Evolutionary conservation across 2,329 filamentous ascomycete genomes (phyloP), one percentile per base, ranked within the genome.

Genomic region (Tolypocladium paradoxum): DNA sequence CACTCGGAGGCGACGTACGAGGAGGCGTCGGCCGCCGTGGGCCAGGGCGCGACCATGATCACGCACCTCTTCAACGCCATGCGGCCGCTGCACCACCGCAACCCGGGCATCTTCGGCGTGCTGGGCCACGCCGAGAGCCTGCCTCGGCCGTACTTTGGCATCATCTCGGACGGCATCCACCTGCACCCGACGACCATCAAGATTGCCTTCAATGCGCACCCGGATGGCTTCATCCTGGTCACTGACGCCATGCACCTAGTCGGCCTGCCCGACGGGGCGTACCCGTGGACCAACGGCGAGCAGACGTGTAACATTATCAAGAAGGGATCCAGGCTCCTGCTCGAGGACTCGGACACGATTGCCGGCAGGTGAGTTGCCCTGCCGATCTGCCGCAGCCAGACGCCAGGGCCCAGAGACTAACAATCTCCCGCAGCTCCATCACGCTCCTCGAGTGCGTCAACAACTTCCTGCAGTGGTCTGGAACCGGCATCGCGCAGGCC

Each of bases 1-100:
- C 90, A 96, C 70, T 90, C 89, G 0, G 88, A 95, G 67, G 87
- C 90, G 16, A 89, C 87, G 0, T 95, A 92, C 65, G 88, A 95
- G 68, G 78, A 92, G 65, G 89, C 88, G 1, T 82, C 85, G 4
- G 71, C 74, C 5, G 87, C 88, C 22, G 79, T 93, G 4, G 75
- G 73, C n/a, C 77, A 83, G 7, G 90, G 90, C 50, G 88, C 88
- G 2, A 87, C 81, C 49, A 95, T 95, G 88, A 87, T 96, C 59
- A 96, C 90, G 0, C 90, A 96, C 64, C 77, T 96, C 1, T 96
- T 95, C 80, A 96, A 96, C 67, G 90, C 90, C 29, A 96, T 96
- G 90, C 80, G 84, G 1, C 90, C 90, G 16, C 81, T 95, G 50
- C 88, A 93, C 68, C 90, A 96, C 74, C 86, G 91, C 54, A 90